Percentiles rank a stretch among this genome's conserved stretches.
Conservation (phyloP, 2,329 filamentous ascomycete genomes). For the Botrytis pseudocinerea region DNA sequence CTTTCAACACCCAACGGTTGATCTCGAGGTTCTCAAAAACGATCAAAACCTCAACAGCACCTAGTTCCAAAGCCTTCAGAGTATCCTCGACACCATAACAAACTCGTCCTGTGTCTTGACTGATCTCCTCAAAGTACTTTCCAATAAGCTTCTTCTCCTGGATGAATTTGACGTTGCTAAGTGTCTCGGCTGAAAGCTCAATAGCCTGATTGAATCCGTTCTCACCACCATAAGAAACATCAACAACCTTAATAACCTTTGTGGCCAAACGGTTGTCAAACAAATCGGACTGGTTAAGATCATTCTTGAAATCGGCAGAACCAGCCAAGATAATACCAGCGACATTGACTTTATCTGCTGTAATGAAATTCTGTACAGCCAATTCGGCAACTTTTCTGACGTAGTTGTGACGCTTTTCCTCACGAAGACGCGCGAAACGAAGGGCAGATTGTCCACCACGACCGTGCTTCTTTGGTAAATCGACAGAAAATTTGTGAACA, state of each 20-base stretch:
- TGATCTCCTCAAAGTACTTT: conserved; percentile 98
- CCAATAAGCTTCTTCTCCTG: conserved; percentile 99
- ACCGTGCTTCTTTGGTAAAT: conserved; percentile 99
- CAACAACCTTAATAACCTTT: conserved; percentile 99
- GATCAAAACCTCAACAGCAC: conserved; percentile 91
- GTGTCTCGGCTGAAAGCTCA: conserved; percentile 88
- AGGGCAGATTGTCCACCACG: conserved; percentile 99
- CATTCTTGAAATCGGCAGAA: conserved; percentile 99
- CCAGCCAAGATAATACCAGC: conserved; percentile 92
- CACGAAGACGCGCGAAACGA: conserved; percentile 98
- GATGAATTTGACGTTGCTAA: conserved; percentile 99
- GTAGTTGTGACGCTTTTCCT: conserved; percentile 99
- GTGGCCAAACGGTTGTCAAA: conserved; percentile 87
- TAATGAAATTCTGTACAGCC: conserved; percentile 98
- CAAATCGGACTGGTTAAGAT: conserved; percentile 95
- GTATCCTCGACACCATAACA: conserved; percentile 99
- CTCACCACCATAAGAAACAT: conserved; percentile 98
- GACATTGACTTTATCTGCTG: conserved; percentile 97
- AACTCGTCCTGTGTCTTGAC: conserved; percentile 92
- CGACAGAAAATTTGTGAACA: conserved; percentile 96
- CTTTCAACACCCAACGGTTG: conserved; percentile 87
- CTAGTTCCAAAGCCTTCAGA: conserved; percentile 91
- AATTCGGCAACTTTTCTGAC: conserved; percentile 97
- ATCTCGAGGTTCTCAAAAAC: conserved; percentile 97
- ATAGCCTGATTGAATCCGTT: conserved; percentile 99